These are phyloP conservation scores for Backusella westeae DNA, from an alignment of 192 early-diverging fungal genomes.

Conservation along the genomic window DNA sequence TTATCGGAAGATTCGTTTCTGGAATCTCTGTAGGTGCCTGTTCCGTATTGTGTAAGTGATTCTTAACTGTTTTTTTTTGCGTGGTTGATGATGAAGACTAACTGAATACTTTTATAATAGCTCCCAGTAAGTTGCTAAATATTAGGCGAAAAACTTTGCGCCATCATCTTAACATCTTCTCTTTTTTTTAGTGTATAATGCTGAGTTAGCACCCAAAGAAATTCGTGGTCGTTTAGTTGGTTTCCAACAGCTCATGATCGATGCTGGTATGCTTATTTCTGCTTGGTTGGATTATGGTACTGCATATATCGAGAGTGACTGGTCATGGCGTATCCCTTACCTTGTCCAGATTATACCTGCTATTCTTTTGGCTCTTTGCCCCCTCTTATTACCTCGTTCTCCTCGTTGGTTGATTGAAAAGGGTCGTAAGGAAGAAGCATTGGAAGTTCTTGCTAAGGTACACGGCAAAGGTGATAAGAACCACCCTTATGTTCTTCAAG, in stretches of 20 bases:
- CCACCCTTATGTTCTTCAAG: constrained; percentile 47
- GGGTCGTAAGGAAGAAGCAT: constrained; percentile 63
- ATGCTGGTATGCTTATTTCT: constrained; percentile 48
- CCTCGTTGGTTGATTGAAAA: constrained; percentile 79
- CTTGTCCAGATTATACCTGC: constrained; percentile 81
- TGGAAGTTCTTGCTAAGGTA: constrained; percentile 17
- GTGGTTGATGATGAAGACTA: too few relatives aligned
- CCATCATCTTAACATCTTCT: too few relatives aligned
- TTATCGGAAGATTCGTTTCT: constrained; percentile 49
- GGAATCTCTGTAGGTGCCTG: constrained; percentile 49
- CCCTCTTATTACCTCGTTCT: constrained; percentile 75
- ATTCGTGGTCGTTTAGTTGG: constrained; percentile 82
- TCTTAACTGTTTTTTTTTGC: background rate
- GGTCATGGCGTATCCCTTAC: constrained; percentile 76
- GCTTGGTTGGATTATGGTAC: constrained; percentile 29
- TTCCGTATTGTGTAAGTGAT: constrained; percentile 28
- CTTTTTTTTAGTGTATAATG: constrained; percentile 38
- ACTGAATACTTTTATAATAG: background rate
- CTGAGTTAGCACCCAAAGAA: constrained; percentile 75
- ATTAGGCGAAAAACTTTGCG: too few relatives aligned
- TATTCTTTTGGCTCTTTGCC: constrained; percentile 60
- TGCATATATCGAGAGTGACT: constrained; percentile 1
- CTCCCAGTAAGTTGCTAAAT: background rate
- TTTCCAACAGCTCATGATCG: constrained; percentile 80
- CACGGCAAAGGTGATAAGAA: constrained; percentile 18